phyloP scores from a whole-genome alignment of 148 eudicot genomes.

The Polygonum maritimum region DNA sequence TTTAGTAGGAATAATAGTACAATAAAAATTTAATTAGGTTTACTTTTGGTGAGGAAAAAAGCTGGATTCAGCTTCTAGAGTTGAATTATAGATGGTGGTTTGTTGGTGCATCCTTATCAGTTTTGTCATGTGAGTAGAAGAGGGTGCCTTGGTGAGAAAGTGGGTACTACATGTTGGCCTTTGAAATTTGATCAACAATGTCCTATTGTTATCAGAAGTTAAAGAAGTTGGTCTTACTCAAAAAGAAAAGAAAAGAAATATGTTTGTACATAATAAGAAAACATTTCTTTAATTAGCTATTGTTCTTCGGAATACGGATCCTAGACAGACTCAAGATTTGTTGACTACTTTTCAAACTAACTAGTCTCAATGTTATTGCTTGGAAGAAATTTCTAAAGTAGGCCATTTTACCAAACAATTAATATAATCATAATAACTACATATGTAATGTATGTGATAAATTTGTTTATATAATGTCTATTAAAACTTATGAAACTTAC shows the following conservation, averaged over 20 bases:
- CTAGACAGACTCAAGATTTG: neutral
- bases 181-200: neutral
- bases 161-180: neutral
- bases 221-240: neutral
- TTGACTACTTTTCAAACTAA: neutral
- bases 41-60: neutral
- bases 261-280: neutral
- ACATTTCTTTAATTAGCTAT: neutral
- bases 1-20: too few relatives aligned
- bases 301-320: neutral
- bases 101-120: neutral
- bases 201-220: neutral
- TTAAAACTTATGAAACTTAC: too few relatives aligned
- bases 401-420: neutral
- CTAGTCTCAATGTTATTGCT: neutral
- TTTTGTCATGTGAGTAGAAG: neutral
- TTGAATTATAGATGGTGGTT: neutral
- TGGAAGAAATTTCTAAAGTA: neutral
- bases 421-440: too few relatives aligned
- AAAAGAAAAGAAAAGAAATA: neutral
- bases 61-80: neutral
- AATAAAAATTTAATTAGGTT: neutral
- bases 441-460: too few relatives aligned
- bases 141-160: neutral
- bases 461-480: too few relatives aligned